Conservation (phyloP, 116 monocot genomes). For the Phalaenopsis hybrid region DNA sequence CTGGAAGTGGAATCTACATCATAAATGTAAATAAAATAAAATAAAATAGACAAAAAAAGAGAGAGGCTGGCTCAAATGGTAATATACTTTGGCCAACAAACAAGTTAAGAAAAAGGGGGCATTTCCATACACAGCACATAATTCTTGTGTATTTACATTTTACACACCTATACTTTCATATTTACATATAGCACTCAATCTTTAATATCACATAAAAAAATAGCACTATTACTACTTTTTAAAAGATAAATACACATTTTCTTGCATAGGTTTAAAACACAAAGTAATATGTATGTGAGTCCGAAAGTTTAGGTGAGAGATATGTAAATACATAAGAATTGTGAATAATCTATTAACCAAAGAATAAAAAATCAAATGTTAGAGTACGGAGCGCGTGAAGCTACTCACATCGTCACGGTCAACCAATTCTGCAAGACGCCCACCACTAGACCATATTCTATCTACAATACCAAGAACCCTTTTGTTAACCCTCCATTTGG, state of each 20-base stretch:
- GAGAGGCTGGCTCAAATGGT: background rate
- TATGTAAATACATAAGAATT: too few species aligned
- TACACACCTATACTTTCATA: too few species aligned
- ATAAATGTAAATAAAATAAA: background rate
- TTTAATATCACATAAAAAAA: too few species aligned
- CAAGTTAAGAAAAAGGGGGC: background rate
- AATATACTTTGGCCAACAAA: background rate
- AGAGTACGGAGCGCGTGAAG: background rate
- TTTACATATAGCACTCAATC: too few species aligned
- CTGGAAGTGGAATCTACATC: constrained; percentile 74
- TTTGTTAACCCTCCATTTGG: constrained; percentile 92
- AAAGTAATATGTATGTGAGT: too few species aligned
- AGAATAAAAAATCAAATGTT: background rate
- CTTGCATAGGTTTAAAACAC: too few species aligned
- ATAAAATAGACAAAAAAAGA: background rate
- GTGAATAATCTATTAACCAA: background rate
- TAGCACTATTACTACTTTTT: too few species aligned
- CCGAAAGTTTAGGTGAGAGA: too few species aligned
- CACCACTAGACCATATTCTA: constrained; percentile 97
- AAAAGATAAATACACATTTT: too few species aligned
- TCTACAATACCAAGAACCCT: constrained; percentile 81
- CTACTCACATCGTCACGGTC: constrained; percentile 79
- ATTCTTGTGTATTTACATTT: too few species aligned
- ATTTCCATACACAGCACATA: too few species aligned
- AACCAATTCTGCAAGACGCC: constrained; percentile 78